phyloP scores from a whole-genome alignment of 768 basidiomycete genomes.

The Serendipita indica region DNA sequence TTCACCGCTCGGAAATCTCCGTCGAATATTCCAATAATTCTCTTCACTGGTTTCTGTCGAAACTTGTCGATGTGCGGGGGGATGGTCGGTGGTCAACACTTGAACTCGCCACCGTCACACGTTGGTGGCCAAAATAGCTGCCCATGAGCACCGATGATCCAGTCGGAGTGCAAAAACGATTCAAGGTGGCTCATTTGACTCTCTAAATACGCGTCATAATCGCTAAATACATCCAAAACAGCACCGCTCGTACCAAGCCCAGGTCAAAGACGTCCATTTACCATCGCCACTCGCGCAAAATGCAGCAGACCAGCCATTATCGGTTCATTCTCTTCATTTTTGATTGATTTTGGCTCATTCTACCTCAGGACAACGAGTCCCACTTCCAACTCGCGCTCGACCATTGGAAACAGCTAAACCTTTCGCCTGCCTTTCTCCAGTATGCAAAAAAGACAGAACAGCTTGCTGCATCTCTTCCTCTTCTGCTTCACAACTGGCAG shows the following conservation, averaged over 20 bases:
- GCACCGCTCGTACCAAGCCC: slow-evolving; percentile 61
- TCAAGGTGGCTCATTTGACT: neutral
- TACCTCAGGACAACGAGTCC: slow-evolving; percentile 51
- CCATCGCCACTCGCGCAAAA: slow-evolving; percentile 43
- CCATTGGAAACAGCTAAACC: slow-evolving; percentile 68
- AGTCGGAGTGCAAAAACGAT: slow-evolving; percentile 6
- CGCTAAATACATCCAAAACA: slow-evolving; percentile 18
- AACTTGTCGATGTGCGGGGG: too few species aligned
- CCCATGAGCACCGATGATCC: slow-evolving; percentile 5
- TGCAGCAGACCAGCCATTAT: slow-evolving; percentile 43
- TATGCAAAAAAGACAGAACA: slow-evolving; percentile 49
- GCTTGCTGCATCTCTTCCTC: slow-evolving; percentile 59
- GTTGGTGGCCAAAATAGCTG: neutral
- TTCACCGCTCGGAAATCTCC: too few species aligned
- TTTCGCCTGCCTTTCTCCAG: slow-evolving; percentile 55
- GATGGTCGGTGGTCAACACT: too few species aligned
- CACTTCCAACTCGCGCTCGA: slow-evolving; percentile 62
- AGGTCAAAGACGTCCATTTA: slow-evolving; percentile 54
- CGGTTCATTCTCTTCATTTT: slow-evolving; percentile 20
- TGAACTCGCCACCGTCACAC: too few species aligned
- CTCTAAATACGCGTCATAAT: neutral
- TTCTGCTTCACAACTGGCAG: slow-evolving; percentile 67
- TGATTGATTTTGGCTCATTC: neutral
- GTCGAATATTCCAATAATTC: too few species aligned
- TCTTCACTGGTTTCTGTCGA: too few species aligned